phyloP scores from a whole-genome alignment of 2,329 filamentous ascomycete species.

The Berkeleyomyces rouxiae region DNA sequence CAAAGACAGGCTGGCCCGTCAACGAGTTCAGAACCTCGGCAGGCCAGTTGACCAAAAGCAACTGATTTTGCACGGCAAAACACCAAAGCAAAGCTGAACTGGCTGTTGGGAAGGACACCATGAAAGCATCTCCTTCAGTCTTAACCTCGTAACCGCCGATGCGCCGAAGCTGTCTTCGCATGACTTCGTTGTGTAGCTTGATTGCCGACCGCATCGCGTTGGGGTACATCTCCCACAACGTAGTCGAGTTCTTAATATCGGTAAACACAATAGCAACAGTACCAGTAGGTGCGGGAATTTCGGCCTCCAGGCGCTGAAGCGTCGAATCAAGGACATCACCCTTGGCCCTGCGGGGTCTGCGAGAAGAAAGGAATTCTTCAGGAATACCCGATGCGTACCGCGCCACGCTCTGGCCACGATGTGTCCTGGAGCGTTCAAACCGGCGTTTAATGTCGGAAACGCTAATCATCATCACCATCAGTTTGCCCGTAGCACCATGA shows the following conservation, averaged over 20 bases:
- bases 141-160: slow-evolving; percentile 98
- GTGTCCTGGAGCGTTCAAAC: slow-evolving; percentile 51
- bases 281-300: slow-evolving; percentile 80
- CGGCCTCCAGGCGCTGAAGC: slow-evolving; percentile 69
- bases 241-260: slow-evolving; percentile 96
- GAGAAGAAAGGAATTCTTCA: slow-evolving; percentile 47
- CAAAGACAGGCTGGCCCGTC: slow-evolving; percentile 65
- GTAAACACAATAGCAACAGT: slow-evolving; percentile 92
- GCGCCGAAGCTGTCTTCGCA: slow-evolving; percentile 80
- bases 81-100: slow-evolving; percentile 92
- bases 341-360: slow-evolving; percentile 48
- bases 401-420: slow-evolving; percentile 70
- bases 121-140: slow-evolving; percentile 98
- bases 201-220: slow-evolving; percentile 94
- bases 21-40: slow-evolving; percentile 78
- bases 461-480: slow-evolving; percentile 98
- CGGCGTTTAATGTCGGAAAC: slow-evolving; percentile 80
- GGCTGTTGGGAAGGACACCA: slow-evolving; percentile 95
- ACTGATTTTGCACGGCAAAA: slow-evolving; percentile 77
- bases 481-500: slow-evolving; percentile 83
- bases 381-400: slow-evolving; percentile 55
- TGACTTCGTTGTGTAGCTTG: slow-evolving; percentile 91
- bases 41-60: slow-evolving; percentile 85
- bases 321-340: slow-evolving; percentile 64
- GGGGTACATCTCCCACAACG: slow-evolving; percentile 88